Evolutionary conservation across 2,329 filamentous ascomycete species (phyloP).

Genomic region (Stemphylium beticola): DNA sequence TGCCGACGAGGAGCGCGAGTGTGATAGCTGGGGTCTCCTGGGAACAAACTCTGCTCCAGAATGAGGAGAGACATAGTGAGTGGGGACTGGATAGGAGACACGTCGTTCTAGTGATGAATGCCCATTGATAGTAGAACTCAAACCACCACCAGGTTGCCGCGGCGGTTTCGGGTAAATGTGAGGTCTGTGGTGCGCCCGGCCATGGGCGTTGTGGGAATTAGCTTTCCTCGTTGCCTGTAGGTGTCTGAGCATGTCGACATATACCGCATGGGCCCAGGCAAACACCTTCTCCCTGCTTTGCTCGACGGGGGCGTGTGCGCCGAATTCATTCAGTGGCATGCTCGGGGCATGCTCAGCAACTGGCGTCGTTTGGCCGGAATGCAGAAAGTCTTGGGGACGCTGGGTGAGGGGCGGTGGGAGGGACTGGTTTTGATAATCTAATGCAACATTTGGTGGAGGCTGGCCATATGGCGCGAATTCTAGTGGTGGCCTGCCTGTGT

Average conservation of each 20-base stretch:
- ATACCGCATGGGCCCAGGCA: conserved; percentile 55
- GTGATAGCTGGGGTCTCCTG: conserved; percentile 29
- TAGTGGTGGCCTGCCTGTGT: conserved; percentile 24
- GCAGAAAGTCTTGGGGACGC: conserved; percentile 33
- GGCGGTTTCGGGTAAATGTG: conserved; percentile 68
- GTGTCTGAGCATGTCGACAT: conserved; percentile 56
- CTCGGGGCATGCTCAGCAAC: conserved; percentile 29
- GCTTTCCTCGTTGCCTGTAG: conserved; percentile 54
- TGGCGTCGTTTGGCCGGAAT: conserved; percentile 41
- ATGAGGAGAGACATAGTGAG: conserved; percentile 25
- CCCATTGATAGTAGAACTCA: conserved; percentile 34
- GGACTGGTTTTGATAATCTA: conserved; percentile 37
- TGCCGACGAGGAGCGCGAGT: conserved; percentile 40
- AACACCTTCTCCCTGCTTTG: conserved; percentile 54
- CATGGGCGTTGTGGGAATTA: conserved; percentile 49
- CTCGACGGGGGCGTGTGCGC: conserved; percentile 51
- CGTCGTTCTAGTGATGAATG: conserved; percentile 47
- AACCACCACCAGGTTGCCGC: conserved; percentile 60
- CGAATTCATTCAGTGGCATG: conserved; percentile 45
- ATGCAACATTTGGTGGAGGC: conserved; percentile 27
- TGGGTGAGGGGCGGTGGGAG: conserved; percentile 29
- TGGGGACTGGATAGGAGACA: conserved; percentile 34
- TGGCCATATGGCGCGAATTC: conserved; percentile 38
- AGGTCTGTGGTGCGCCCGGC: conserved; percentile 57
- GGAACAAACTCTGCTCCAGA: conserved; percentile 26